Evolutionary conservation across 768 basidiomycete genomes (phyloP).

Genomic region (Mrakia hoshinonis): DNA sequence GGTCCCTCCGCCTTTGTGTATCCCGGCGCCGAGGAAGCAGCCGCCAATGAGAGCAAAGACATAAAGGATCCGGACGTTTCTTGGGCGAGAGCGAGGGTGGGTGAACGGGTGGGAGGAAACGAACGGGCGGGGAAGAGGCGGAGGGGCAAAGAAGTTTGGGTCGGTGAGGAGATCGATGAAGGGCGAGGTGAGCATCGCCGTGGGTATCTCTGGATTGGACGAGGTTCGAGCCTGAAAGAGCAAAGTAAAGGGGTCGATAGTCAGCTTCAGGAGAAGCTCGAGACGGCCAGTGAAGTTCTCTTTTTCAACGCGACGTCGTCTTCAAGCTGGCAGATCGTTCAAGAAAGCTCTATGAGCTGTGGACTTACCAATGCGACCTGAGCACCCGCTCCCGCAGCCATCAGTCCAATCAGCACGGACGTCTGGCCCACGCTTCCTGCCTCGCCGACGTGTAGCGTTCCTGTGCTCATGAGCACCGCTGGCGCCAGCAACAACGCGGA

Average conservation of each 20-base stretch:
- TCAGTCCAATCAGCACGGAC: conserved; percentile 4
- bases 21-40: conserved; percentile 1
- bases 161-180: conserved; percentile 22
- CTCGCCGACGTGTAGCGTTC: neutral
- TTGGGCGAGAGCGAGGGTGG: neutral
- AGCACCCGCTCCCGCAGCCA: conserved; percentile 5
- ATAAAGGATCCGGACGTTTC: conserved; percentile 9
- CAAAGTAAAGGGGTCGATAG: neutral
- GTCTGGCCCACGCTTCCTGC: neutral
- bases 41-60: conserved; percentile 17
- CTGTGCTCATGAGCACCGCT: neutral
- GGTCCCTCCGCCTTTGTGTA: neutral
- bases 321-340: too few species aligned
- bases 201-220: neutral
- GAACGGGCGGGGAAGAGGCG: too few species aligned
- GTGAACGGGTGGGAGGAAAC: neutral
- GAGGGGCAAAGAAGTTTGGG: neutral
- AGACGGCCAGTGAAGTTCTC: neutral
- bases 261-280: neutral
- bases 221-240: neutral
- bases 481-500: neutral
- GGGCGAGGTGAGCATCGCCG: conserved; percentile 22
- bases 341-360: neutral
- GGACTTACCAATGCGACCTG: conserved; percentile 22
- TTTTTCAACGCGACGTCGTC: too few species aligned